Conservation (phyloP, 1,284 basidiomycete genomes). For the Ganoderma boninense region DNA sequence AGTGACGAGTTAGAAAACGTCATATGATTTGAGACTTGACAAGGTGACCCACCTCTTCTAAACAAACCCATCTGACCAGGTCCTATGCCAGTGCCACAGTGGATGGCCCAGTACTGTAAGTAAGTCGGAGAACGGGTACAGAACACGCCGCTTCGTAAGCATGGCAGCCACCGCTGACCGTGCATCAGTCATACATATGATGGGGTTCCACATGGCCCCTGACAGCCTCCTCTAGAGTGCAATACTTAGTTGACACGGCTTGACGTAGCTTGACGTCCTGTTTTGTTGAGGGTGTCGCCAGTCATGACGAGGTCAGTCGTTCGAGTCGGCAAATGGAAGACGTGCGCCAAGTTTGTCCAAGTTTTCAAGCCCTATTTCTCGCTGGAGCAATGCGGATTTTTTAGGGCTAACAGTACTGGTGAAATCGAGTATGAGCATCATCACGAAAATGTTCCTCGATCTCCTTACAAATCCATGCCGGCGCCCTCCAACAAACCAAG, state of each 20-base stretch:
- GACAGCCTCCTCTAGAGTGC: background rate
- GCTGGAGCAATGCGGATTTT: too few species aligned
- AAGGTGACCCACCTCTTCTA: background rate
- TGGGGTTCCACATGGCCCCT: background rate
- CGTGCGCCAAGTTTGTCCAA: too few species aligned
- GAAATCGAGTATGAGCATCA: too few species aligned
- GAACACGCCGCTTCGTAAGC: too few species aligned
- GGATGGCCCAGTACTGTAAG: too few species aligned
- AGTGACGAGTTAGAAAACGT: background rate
- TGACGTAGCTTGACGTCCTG: too few species aligned
- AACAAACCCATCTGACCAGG: background rate
- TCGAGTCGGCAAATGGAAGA: slow-evolving; percentile 13
- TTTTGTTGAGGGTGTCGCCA: slow-evolving; percentile 63
- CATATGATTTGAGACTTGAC: background rate
- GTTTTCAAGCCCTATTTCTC: too few species aligned
- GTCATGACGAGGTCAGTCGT: slow-evolving; percentile 36
- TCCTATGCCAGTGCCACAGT: background rate
- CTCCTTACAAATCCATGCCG: slow-evolving; percentile 38
- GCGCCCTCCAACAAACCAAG: slow-evolving; percentile 55
- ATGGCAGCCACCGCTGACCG: background rate
- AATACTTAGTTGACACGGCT: too few species aligned
- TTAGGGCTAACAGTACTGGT: too few species aligned
- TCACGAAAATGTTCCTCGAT: background rate
- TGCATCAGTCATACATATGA: background rate
- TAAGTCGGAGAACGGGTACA: too few species aligned